Percentiles rank a stretch among this genome's conserved stretches.
Evolutionary conservation across 2,329 filamentous ascomycete species (phyloP).

Genomic region (Xylariales sp.): DNA sequence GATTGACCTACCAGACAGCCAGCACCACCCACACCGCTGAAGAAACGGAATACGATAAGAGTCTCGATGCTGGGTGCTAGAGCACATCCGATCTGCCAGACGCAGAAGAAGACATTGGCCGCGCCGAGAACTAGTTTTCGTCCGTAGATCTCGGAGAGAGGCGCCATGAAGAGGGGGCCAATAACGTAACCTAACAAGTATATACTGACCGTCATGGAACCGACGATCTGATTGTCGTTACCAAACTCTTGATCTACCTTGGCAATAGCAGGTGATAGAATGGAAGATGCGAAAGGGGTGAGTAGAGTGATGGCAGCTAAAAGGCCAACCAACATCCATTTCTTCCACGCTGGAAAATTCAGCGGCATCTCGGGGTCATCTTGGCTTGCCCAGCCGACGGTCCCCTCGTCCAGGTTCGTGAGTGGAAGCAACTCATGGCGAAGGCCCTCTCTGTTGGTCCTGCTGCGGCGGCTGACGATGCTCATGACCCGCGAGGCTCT

Average conservation of each 20-base stretch:
- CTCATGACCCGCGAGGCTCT: slow-evolving; percentile 8
- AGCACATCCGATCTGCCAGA: slow-evolving; percentile 60
- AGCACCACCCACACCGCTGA: slow-evolving; percentile 52
- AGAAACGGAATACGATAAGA: slow-evolving; percentile 53
- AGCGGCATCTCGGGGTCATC: slow-evolving; percentile 52
- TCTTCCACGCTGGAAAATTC: slow-evolving; percentile 49
- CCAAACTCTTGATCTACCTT: slow-evolving; percentile 40
- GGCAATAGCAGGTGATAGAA: slow-evolving; percentile 42
- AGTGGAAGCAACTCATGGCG: slow-evolving; percentile 7
- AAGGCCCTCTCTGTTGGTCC: slow-evolving; percentile 6
- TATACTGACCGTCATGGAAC: slow-evolving; percentile 51
- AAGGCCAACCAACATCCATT: slow-evolving; percentile 51
- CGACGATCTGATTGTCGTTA: slow-evolving; percentile 33
- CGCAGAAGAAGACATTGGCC: slow-evolving; percentile 52
- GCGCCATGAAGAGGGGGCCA: slow-evolving; percentile 51
- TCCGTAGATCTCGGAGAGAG: slow-evolving; percentile 59
- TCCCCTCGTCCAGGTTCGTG: slow-evolving; percentile 22
- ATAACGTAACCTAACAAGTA: slow-evolving; percentile 54
- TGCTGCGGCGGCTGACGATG: slow-evolving; percentile 6
- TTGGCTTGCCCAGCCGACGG: slow-evolving; percentile 54
- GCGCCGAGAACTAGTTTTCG: slow-evolving; percentile 48
- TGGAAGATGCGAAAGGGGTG: slow-evolving; percentile 58
- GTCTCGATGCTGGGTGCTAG: slow-evolving; percentile 46
- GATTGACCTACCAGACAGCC: slow-evolving; percentile 32
- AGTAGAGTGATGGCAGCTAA: slow-evolving; percentile 59